Evolutionary conservation across 2,329 filamentous ascomycete species (phyloP).

Genomic region (Colletotrichum costaricense): DNA sequence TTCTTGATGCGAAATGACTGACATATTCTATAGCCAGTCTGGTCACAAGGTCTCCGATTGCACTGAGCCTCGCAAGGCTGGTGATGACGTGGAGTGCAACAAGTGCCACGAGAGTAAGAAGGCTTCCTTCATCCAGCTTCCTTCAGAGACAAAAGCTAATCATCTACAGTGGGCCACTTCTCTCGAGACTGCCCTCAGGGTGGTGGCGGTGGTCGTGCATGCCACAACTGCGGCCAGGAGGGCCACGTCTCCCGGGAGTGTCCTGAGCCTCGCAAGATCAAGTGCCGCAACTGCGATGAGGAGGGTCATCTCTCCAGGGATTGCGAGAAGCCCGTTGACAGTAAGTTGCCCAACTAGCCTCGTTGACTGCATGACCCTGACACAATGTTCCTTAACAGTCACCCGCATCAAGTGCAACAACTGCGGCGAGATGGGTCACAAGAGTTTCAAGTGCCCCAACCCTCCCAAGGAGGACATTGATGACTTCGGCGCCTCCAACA

Average conservation of each 20-base stretch:
- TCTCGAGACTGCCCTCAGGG: slow-evolving; percentile 74
- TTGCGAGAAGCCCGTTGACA: slow-evolving; percentile 69
- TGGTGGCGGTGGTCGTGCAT: slow-evolving; percentile 62
- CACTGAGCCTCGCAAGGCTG: slow-evolving; percentile 68
- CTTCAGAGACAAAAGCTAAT: neutral
- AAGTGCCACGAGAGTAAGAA: slow-evolving; percentile 71
- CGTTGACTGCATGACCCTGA: slow-evolving; percentile 37
- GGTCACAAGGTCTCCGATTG: slow-evolving; percentile 65
- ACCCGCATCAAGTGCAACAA: slow-evolving; percentile 69
- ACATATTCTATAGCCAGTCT: slow-evolving; percentile 50
- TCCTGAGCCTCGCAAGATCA: slow-evolving; percentile 58
- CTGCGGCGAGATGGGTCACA: slow-evolving; percentile 62
- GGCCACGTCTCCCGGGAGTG: slow-evolving; percentile 69
- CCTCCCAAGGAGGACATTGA: slow-evolving; percentile 42
- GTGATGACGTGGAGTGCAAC: slow-evolving; percentile 71
- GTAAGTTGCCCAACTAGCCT: slow-evolving; percentile 46
- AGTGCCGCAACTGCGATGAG: slow-evolving; percentile 71
- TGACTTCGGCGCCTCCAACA: slow-evolving; percentile 23
- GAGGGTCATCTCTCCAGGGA: slow-evolving; percentile 72
- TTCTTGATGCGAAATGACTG: slow-evolving; percentile 6
- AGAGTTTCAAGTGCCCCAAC: slow-evolving; percentile 52
- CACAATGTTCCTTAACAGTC: slow-evolving; percentile 43
- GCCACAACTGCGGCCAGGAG: slow-evolving; percentile 72
- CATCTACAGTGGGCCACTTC: slow-evolving; percentile 66
- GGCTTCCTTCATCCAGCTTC: slow-evolving; percentile 38